Evolutionary conservation across 1,139 yeast species (phyloP).

Genomic region (Maudiozyma humilis): DNA sequence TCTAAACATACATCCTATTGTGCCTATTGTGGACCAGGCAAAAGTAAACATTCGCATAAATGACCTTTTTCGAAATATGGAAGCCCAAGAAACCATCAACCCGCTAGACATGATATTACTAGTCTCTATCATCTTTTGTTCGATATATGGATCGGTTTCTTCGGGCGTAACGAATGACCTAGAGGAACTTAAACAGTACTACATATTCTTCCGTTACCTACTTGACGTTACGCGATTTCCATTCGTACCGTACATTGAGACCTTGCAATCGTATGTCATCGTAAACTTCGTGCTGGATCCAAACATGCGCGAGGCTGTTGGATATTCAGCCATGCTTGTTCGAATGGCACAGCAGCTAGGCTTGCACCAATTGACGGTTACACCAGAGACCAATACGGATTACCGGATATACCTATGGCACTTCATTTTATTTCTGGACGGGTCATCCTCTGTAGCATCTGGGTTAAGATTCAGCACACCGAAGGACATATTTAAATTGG

Average conservation of each 20-base stretch:
- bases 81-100: slow-evolving; percentile 6
- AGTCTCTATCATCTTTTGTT: slow-evolving; percentile 20
- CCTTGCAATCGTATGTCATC: slow-evolving; percentile 18
- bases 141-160: slow-evolving; percentile 23
- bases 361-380: slow-evolving; percentile 10
- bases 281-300: slow-evolving; percentile 26
- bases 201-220: slow-evolving; percentile 16
- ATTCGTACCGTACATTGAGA: slow-evolving; percentile 14
- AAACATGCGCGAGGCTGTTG: slow-evolving; percentile 23
- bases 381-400: background rate
- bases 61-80: slow-evolving; percentile 9
- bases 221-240: slow-evolving; percentile 20
- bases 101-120: slow-evolving; percentile 13
- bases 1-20: slow-evolving; percentile 21
- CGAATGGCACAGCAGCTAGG: slow-evolving; percentile 25
- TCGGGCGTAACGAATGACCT: slow-evolving; percentile 18
- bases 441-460: slow-evolving; percentile 25
- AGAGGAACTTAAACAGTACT: slow-evolving; percentile 19
- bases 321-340: slow-evolving; percentile 22
- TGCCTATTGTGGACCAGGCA: slow-evolving; percentile 17
- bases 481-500: slow-evolving; percentile 10
- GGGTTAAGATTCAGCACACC: slow-evolving; percentile 22
- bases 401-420: slow-evolving; percentile 20
- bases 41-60: slow-evolving; percentile 7
- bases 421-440: slow-evolving; percentile 23